Base-by-base conservation (phyloP, 441 rosid genomes). In the Omphalea diandra region DNA sequence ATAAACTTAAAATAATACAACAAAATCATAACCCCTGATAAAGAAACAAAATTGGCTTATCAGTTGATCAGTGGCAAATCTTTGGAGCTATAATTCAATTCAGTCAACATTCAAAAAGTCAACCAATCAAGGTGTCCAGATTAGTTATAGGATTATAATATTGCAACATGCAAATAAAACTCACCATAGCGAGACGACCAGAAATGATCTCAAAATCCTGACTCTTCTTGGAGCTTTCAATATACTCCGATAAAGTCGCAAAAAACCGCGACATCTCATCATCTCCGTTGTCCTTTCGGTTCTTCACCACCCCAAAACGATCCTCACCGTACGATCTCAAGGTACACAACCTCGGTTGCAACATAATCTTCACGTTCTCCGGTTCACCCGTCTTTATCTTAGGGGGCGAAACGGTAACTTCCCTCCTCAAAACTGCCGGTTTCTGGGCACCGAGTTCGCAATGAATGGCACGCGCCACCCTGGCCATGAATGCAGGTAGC, bases 121-220 rank as follows among this genome's bases (percentile, higher is more conserved):
- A n/a, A n/a, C 26, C 18, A 49, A 49, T 49, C 54, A 20, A 7
- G 22, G 1, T 0, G 55, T 22, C 2, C 31, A 4, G 14, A 2
- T 52, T 24, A 8, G 29, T 7, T 22, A n/a, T n/a, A n/a, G n/a
- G n/a, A n/a, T n/a, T n/a, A n/a, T n/a, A n/a, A n/a, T n/a, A n/a
- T n/a, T n/a, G n/a, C n/a, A n/a, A n/a, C n/a, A n/a, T n/a, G n/a
- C n/a, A n/a, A n/a, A n/a, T n/a, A n/a, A n/a, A n/a, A 49, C 73
- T 63, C 46, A 90, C 97, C 97, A 94, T 94, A 12, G 97, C 97
- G 11, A 94, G 84, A 33, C 97, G 82, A 14, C 98, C 97, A 0
- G 92, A 88, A 75, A 94, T 86, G 58, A 90, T 94, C 83, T 94
- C 98, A 15, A 94, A 85, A 62, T 94, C 92, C 0, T 82, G 97